Evolutionary conservation across 352 stramenopile species (phyloP).

Genomic region (Plasmopara muralis): DNA sequence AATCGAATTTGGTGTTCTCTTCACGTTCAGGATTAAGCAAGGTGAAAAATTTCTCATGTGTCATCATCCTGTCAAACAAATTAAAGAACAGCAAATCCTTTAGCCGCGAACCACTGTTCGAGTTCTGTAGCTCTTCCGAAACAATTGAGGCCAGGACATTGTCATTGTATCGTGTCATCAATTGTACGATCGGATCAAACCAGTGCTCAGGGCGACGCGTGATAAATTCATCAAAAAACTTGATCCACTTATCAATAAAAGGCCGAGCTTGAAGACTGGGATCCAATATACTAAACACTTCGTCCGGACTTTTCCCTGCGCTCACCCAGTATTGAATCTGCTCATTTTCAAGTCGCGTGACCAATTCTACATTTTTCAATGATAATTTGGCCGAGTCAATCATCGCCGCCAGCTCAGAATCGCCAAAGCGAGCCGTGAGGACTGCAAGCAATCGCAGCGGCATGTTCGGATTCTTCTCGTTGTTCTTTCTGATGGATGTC

Average conservation of each 20-base stretch:
- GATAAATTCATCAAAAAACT: constrained; percentile 3
- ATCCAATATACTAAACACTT: constrained; percentile 3
- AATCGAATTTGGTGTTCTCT: constrained; percentile 7
- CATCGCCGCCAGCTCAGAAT: constrained; percentile 8
- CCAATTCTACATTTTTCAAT: background rate
- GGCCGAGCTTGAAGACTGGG: constrained; percentile 4
- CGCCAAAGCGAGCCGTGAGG: constrained; percentile 7
- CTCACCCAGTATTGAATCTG: constrained; percentile 4
- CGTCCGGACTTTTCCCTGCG: constrained; percentile 3
- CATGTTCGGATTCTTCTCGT: constrained; percentile 6
- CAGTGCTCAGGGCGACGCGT: background rate
- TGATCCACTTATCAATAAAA: constrained; percentile 2
- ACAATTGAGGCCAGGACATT: background rate
- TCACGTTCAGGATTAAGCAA: background rate
- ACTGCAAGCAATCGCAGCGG: constrained; percentile 4
- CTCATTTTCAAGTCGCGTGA: constrained; percentile 2
- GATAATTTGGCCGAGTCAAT: constrained; percentile 8
- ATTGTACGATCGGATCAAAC: background rate
- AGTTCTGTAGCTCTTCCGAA: background rate
- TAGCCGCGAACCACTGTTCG: constrained; percentile 1
- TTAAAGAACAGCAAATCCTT: constrained; percentile 7
- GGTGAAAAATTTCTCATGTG: background rate
- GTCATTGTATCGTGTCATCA: constrained; percentile 2
- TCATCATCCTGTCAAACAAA: constrained; percentile 9
- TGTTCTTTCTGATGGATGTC: constrained; percentile 8